A percentile compares a stretch with the other conserved stretches of the same genome.
These are phyloP conservation scores for Triglochin maritima DNA, from an alignment of 106 monocot genomes.

Conservation along the genomic window DNA sequence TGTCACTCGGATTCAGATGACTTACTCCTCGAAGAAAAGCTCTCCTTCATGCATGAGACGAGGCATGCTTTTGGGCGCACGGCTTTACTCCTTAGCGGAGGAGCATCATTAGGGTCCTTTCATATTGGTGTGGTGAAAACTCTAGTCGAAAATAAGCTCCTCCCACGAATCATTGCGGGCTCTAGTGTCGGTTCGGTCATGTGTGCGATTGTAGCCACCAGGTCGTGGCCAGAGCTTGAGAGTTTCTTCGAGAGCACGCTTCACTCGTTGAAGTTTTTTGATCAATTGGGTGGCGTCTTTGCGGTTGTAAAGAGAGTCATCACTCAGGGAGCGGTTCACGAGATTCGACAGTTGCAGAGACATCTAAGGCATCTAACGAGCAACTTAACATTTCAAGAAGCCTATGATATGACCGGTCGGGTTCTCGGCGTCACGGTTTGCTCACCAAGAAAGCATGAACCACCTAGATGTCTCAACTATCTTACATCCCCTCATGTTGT, in stretches of 20 bases:
- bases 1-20: slow-evolving; percentile 76
- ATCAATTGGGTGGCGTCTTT: slow-evolving; percentile 81
- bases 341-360: slow-evolving; percentile 67
- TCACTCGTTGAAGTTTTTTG: slow-evolving; percentile 80
- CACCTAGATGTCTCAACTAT: slow-evolving; percentile 86
- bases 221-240: slow-evolving; percentile 85
- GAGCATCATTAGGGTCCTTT: slow-evolving; percentile 78
- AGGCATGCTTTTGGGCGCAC: slow-evolving; percentile 90
- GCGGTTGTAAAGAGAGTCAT: slow-evolving; percentile 57
- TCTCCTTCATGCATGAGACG: slow-evolving; percentile 93
- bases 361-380: slow-evolving; percentile 71
- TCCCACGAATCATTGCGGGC: slow-evolving; percentile 81
- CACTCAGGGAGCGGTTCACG: slow-evolving; percentile 75
- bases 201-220: slow-evolving; percentile 74
- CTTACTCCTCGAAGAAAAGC: slow-evolving; percentile 76
- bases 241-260: slow-evolving; percentile 70
- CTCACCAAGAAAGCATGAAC: slow-evolving; percentile 87
- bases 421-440: slow-evolving; percentile 86
- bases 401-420: slow-evolving; percentile 85
- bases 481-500: slow-evolving; percentile 93
- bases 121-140: slow-evolving; percentile 88
- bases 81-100: slow-evolving; percentile 83
- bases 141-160: slow-evolving; percentile 70
- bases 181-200: slow-evolving; percentile 88
- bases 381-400: slow-evolving; percentile 93